Percentiles rank a stretch among this genome's conserved stretches.
phyloP scores from a whole-genome alignment of 116 monocot species.

The Iris pallida region DNA sequence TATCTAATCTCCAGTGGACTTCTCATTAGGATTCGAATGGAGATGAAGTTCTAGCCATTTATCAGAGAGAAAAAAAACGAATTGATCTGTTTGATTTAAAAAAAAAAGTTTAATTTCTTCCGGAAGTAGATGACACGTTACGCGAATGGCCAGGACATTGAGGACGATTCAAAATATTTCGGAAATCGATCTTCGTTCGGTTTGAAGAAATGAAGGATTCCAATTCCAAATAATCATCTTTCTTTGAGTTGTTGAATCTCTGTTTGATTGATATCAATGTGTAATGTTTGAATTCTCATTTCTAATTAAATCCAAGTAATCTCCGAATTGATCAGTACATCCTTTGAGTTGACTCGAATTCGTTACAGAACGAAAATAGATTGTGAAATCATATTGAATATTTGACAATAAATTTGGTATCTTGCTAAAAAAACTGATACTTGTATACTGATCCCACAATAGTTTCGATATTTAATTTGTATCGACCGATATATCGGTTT shows the following conservation, averaged over 20 bases:
- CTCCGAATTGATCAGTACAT: slow-evolving; percentile 21
- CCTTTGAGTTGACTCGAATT: slow-evolving; percentile 9
- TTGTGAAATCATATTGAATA: not conserved
- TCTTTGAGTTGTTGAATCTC: not conserved
- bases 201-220: not conserved
- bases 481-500: no score
- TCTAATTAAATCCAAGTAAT: slow-evolving; percentile 10
- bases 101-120: not conserved
- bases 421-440: no score
- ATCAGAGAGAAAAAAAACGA: no score
- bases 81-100: not conserved
- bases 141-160: not conserved
- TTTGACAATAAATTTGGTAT: not conserved
- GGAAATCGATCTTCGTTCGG: not conserved
- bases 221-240: not conserved
- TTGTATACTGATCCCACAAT: no score
- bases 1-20: not conserved
- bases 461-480: no score
- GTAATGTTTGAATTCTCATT: slow-evolving; percentile 9
- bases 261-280: slow-evolving; percentile 8
- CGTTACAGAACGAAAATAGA: slow-evolving; percentile 17
- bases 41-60: no score
- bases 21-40: not conserved
- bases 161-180: not conserved
- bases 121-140: not conserved